Evolutionary conservation across 768 basidiomycete species (phyloP), one percentile per base, ranked within the genome.

Genomic region (Rhodotorula graminis): DNA sequence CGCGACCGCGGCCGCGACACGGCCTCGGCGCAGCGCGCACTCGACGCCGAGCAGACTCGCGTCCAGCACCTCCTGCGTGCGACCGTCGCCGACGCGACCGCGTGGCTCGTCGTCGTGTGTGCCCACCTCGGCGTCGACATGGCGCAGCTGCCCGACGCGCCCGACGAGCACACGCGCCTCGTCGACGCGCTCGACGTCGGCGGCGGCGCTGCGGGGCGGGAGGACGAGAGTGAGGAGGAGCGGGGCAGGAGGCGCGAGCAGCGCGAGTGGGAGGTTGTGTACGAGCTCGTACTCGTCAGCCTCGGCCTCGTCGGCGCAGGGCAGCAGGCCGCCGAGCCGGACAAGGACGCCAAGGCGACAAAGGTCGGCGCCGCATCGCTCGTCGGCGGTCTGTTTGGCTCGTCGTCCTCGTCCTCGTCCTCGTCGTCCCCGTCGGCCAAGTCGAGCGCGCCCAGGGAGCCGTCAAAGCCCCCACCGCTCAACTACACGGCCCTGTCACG

Each of bases 401-500:
- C 64, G 27, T 56, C 67, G 4, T 37, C 31, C 31, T 12, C 23
- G 6, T 8, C 50, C 44, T 15, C 44, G 16, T 31, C 66, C 1
- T 21, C 58, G 1, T 49, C 56, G 12, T 31, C 29, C 7, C 4
- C 56, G 23, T 11, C 55, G 31, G 61, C 16, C 3, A 29, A 27
- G 29, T 25, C 40, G 0, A 40, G 46, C 15, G 5, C 42, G 60
- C 8, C 31, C 56, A 14, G 50, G 37, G 47, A 52, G 23, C 18
- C 46, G 23, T 23, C n/a, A n/a, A n/a, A 33, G 10, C 65, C 68
- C 9, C 61, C 56, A 2, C 57, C 71, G 25, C 61, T 69, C 37
- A 42, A 59, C 63, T 76, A 76, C 64, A 65, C 69, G 5, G 65
- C 75, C 3, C 66, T 71, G 33, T 67, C 62, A 3, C 71, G 75